phyloP scores from a whole-genome alignment of 192 early-diverging fungal genomes.

The Coemansia sp. region DNA sequence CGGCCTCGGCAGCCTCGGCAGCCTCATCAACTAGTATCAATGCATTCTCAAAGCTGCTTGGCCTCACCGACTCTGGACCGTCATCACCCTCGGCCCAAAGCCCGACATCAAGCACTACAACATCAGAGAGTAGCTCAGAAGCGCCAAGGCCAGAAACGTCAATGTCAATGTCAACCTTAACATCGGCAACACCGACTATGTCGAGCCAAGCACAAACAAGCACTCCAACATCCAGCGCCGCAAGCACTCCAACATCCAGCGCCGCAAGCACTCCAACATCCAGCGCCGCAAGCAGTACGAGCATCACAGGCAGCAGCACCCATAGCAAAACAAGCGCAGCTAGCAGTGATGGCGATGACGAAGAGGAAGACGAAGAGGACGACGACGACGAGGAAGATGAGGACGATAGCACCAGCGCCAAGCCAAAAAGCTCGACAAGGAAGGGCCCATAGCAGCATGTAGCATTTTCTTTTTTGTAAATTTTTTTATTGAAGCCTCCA shows the following conservation, averaged over 20 bases:
- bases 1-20: not conserved
- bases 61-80: not conserved
- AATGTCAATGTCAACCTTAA: not conserved
- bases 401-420: not conserved
- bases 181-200: not conserved
- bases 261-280: not conserved
- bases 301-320: conserved; percentile 5
- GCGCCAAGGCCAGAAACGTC: not conserved
- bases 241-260: not conserved
- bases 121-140: not conserved
- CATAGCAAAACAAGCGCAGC: not conserved
- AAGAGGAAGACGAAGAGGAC: conserved; percentile 18
- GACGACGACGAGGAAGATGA: conserved; percentile 18
- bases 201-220: not conserved
- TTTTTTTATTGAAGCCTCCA: not conserved
- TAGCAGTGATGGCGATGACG: conserved; percentile 5
- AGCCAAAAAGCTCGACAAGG: not conserved
- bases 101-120: not conserved
- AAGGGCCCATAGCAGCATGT: not conserved
- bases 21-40: not conserved
- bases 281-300: not conserved
- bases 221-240: not conserved
- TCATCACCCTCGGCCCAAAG: not conserved
- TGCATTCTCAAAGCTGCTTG: not conserved
- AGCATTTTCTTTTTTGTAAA: not conserved